Evolutionary conservation across 1,139 yeast species (phyloP).

Genomic region (Tardiomyces blankii): DNA sequence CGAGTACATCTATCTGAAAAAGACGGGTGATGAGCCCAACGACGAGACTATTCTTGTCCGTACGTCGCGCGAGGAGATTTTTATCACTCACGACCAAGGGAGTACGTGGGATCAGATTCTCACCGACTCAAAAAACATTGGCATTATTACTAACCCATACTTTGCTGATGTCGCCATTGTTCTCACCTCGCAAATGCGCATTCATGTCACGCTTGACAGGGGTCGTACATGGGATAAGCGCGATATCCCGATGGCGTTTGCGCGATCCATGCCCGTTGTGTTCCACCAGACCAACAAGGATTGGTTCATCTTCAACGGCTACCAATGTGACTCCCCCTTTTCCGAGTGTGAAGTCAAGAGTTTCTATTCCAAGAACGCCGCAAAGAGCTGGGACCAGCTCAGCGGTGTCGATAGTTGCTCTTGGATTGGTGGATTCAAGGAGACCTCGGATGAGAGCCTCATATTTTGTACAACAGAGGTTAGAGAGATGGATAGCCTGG

Average conservation of each 20-base stretch:
- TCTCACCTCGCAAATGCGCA: constrained; percentile 35
- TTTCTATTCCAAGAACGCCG: constrained; percentile 45
- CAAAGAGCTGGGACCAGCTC: constrained; percentile 41
- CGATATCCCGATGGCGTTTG: constrained; percentile 41
- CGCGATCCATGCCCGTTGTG: constrained; percentile 31
- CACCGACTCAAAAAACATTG: constrained; percentile 38
- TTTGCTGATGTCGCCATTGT: constrained; percentile 56
- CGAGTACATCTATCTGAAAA: constrained; percentile 47
- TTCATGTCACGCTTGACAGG: constrained; percentile 57
- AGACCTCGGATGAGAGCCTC: neutral
- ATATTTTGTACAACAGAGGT: neutral
- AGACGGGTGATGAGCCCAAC: constrained; percentile 16
- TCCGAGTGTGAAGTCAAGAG: constrained; percentile 45
- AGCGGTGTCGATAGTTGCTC: constrained; percentile 51
- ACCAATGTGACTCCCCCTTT: constrained; percentile 39
- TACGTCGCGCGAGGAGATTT: constrained; percentile 41
- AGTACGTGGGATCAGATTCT: constrained; percentile 39
- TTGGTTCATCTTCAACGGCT: constrained; percentile 64
- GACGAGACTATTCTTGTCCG: constrained; percentile 69
- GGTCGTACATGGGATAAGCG: constrained; percentile 43
- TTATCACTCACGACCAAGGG: constrained; percentile 76
- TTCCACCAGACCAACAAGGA: constrained; percentile 47
- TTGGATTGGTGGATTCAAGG: constrained; percentile 44
- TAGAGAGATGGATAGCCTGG: neutral
- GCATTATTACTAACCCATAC: constrained; percentile 48